Base-by-base conservation (phyloP, 257 asterid genomes). In the Salvia splendens region DNA sequence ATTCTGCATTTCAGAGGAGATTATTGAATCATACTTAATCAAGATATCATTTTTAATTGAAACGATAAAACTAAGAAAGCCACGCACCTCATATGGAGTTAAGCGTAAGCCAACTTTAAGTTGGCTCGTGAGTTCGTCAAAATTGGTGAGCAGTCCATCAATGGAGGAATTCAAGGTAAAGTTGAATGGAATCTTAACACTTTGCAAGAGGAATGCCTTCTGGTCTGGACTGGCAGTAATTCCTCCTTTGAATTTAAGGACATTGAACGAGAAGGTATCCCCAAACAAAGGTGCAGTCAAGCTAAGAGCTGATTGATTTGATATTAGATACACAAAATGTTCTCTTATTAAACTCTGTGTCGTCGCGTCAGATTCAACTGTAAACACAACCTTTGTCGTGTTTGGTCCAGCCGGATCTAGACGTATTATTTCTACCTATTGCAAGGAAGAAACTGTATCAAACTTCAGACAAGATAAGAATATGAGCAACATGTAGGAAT, bases 81-180 rank as follows among this genome's bases (percentile, higher is more conserved):
- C 24, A 9, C 86, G 17, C 15, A 93, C 99, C 95, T 93, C 99
- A 55, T 90, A 85, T 11, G 92, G 79, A 70, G 87, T 64, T 76
- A 93, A 86, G 73, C 51, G 90, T 67, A 93, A 75, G 70, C 99
- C 99, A 35, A 77, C 75, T 15, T 81, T 80, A 66, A 93, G 89
- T 84, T 93, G 96, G 70, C 82, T 78, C 24, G 78, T 70, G 61
- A 93, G 85, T 72, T 81, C 86, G n/a, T 80, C 82, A 40, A 93
- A 93, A 77, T 90, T 82, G 61, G 73, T 63, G 41, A 85, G 72
- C 64, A 88, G 74, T 73, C 83, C 78, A 77, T 93, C 92, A 20
- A 93, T 80, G 55, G 97, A 90, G 83, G 78, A 88, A 85, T 90
- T 90, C 86, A 93, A 79, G 65, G 99, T 93, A 73, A 93, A 93